These are phyloP conservation scores for Cichorium intybus DNA, from an alignment of 140 eudicot genomes.

Conservation along the genomic window DNA sequence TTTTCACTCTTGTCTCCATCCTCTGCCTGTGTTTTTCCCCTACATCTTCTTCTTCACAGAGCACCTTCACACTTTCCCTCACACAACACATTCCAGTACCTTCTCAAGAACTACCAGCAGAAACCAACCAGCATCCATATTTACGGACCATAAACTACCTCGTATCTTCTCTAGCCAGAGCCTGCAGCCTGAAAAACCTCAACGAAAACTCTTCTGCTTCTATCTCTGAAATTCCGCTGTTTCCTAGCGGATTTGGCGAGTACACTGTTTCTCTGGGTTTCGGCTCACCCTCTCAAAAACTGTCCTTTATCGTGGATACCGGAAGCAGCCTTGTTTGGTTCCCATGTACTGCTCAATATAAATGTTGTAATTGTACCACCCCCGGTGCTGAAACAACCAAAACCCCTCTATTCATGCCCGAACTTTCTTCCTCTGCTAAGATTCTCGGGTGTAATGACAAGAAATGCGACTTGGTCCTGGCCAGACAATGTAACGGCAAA, in stretches of 20 bases:
- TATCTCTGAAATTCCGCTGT: constrained; percentile 37
- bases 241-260: constrained; percentile 61
- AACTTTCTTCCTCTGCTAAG: constrained; percentile 49
- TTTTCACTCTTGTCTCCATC: constrained; percentile 28
- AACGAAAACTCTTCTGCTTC: too few relatives aligned
- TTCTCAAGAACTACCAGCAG: constrained; percentile 1
- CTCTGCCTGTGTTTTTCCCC: neutral
- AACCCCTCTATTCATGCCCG: constrained; percentile 50
- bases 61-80: constrained; percentile 18
- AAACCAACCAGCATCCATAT: constrained; percentile 29
- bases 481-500: constrained; percentile 38
- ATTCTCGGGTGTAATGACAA: constrained; percentile 53
- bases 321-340: constrained; percentile 87
- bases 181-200: constrained; percentile 57
- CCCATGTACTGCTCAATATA: constrained; percentile 65
- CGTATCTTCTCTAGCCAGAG: constrained; percentile 58
- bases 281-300: constrained; percentile 75
- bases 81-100: constrained; percentile 22
- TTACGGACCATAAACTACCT: constrained; percentile 40
- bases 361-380: constrained; percentile 38
- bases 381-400: constrained; percentile 4
- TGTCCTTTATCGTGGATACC: constrained; percentile 65
- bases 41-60: constrained; percentile 18
- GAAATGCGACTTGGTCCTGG: constrained; percentile 54
- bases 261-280: constrained; percentile 64